These are phyloP conservation scores for Selenicereus undatus DNA, from an alignment of 148 eudicot species.

Conservation along the genomic window DNA sequence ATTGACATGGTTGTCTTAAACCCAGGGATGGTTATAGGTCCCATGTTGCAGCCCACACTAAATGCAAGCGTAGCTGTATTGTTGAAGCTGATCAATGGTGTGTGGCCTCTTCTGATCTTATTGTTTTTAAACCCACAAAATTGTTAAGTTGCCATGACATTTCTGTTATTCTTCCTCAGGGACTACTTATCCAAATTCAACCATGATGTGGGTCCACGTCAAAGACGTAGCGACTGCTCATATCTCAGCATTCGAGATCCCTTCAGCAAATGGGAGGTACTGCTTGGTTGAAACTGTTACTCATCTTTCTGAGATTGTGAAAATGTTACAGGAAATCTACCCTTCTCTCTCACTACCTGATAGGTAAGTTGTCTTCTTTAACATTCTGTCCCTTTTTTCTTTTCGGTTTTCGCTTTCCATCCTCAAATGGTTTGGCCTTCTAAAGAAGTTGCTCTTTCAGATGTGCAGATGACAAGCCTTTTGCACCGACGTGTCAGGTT, in stretches of 20 bases:
- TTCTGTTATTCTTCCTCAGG: too few relatives aligned
- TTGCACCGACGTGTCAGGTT: slow-evolving; percentile 1
- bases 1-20: slow-evolving; percentile 24
- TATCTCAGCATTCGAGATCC: slow-evolving; percentile 47
- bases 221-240: slow-evolving; percentile 57
- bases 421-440: too few relatives aligned
- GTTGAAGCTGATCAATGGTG: slow-evolving; percentile 27
- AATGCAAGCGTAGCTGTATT: slow-evolving; percentile 25
- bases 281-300: slow-evolving; percentile 37
- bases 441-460: too few relatives aligned
- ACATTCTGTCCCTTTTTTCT: too few relatives aligned
- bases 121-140: too few relatives aligned
- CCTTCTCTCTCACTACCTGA: slow-evolving; percentile 35
- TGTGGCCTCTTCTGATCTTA: neutral
- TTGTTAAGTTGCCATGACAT: too few relatives aligned
- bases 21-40: slow-evolving; percentile 35
- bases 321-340: slow-evolving; percentile 34
- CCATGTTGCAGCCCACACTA: slow-evolving; percentile 33
- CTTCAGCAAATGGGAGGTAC: slow-evolving; percentile 59
- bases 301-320: slow-evolving; percentile 23
- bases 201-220: slow-evolving; percentile 40
- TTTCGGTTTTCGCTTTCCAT: too few relatives aligned
- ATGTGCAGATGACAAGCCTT: too few relatives aligned
- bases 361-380: slow-evolving; percentile 28
- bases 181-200: slow-evolving; percentile 8